These are phyloP conservation scores for Colletotrichum sp. DNA, from an alignment of 2,329 filamentous ascomycete species.

Conservation along the genomic window DNA sequence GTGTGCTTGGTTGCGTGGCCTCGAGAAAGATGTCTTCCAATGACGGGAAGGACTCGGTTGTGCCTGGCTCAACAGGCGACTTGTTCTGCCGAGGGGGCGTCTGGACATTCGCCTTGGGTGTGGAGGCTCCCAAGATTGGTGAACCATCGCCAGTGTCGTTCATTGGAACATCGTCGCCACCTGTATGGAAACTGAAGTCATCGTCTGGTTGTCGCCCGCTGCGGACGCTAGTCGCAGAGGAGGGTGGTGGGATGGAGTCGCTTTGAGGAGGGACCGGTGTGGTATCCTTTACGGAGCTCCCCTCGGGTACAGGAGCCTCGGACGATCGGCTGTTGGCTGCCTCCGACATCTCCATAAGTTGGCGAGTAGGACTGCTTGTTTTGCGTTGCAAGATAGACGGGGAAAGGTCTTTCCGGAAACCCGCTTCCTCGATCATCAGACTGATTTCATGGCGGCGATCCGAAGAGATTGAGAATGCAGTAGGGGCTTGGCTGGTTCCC, in stretches of 20 bases:
- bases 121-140: background rate
- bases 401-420: conserved; percentile 49
- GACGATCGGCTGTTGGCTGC: conserved; percentile 1
- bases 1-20: conserved; percentile 40
- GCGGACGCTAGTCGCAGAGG: conserved; percentile 45
- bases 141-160: background rate
- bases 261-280: background rate
- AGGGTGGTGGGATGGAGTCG: conserved; percentile 25
- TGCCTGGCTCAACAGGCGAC: conserved; percentile 12
- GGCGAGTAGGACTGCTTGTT: conserved; percentile 34
- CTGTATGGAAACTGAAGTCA: conserved; percentile 39
- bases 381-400: conserved; percentile 34
- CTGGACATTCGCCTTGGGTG: background rate
- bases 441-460: conserved; percentile 43
- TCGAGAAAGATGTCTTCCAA: conserved; percentile 45
- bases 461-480: conserved; percentile 31
- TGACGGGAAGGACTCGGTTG: conserved; percentile 34
- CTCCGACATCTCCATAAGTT: conserved; percentile 29
- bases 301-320: background rate
- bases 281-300: background rate
- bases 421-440: conserved; percentile 51
- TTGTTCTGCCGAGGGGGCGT: background rate
- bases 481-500: background rate
- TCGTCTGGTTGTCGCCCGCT: conserved; percentile 58
- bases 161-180: conserved; percentile 29